Evolutionary conservation across 2,329 filamentous ascomycete genomes (phyloP), one percentile per base, ranked within the genome.

Genomic region (Epichloe gansuensis): DNA sequence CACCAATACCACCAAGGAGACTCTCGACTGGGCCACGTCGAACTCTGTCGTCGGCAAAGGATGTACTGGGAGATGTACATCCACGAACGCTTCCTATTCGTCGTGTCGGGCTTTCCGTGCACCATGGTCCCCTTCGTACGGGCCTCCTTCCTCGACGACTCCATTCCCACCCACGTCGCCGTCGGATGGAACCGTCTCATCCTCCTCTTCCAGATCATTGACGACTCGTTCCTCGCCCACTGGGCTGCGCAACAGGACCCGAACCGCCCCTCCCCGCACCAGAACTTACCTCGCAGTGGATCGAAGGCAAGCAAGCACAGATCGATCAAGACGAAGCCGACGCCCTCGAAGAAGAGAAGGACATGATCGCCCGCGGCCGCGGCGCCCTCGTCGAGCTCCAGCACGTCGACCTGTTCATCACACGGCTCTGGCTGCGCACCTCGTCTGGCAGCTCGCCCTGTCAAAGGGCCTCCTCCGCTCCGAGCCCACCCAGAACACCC

Each of bases 21-120:
- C 41, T 15, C 49, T n/a, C 50, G 53, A 3, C 55, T 59, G 13
- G 52, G 50, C 5, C 54, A 52, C 8, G 42, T 48, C 21, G 58
- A 61, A 12, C 39, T 59, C 11, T 50, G 57, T 11, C 57, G 58
- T 38, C 56, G 53, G 11, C 59, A 61, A 34, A 49, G 59, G 17
- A 57, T 61, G 48, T 61, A 61, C 52, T 61, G 59, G 59, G 57
- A 61, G 39, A 56, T 58, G 23, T 61, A 60, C 35, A 59, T 61
- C 25, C 59, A 60, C 51, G 59, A 61, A 59, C 72, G 78, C 15
- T 80, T 80, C 59, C 59, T 76, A n/a, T 73, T 73, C 37, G 72
- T 80, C 28, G 65, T 75, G 4, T 71, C 76, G 41, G 75, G 75
- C 44, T 72, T 72, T 5, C 67, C 69, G 2, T 65, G 66, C 31